These are phyloP conservation scores for Botrytis paeoniae DNA, from an alignment of 2,329 filamentous ascomycete genomes.

Conservation along the genomic window DNA sequence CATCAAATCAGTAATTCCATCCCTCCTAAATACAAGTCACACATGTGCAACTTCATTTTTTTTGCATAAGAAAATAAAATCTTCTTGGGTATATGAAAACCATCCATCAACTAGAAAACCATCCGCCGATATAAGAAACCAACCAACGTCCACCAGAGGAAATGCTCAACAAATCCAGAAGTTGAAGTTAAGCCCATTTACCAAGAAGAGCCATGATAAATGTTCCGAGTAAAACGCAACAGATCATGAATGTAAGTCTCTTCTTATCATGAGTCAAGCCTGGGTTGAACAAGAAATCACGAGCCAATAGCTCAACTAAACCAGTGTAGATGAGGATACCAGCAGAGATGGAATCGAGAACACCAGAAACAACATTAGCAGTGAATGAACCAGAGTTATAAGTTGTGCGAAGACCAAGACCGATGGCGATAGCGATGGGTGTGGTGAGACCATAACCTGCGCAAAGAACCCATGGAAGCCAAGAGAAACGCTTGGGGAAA, in stretches of 20 bases:
- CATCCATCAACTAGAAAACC: neutral
- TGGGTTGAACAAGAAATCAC: conserved; percentile 50
- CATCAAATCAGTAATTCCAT: neutral
- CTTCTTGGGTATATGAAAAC: conserved; percentile 1
- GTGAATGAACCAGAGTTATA: conserved; percentile 43
- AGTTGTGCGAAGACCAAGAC: conserved; percentile 46
- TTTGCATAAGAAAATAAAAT: neutral
- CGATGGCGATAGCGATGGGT: conserved; percentile 50
- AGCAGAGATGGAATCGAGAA: conserved; percentile 47
- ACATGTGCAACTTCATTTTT: neutral
- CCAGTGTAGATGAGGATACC: conserved; percentile 51
- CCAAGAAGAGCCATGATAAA: conserved; percentile 49
- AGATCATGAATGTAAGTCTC: conserved; percentile 44
- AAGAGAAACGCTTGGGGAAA: conserved; percentile 43
- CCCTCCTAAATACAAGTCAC: neutral
- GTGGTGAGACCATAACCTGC: conserved; percentile 49
- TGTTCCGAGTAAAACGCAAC: conserved; percentile 43
- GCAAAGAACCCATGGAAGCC: conserved; percentile 50
- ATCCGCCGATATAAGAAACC: neutral
- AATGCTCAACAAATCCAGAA: neutral
- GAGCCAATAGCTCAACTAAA: conserved; percentile 48
- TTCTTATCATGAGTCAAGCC: conserved; percentile 42
- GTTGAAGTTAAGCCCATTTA: conserved; percentile 44
- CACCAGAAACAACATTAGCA: conserved; percentile 45
- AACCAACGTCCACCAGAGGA: neutral